These are phyloP conservation scores for Boletus vinaceobasis DNA, from an alignment of 768 basidiomycete species.

Conservation along the genomic window DNA sequence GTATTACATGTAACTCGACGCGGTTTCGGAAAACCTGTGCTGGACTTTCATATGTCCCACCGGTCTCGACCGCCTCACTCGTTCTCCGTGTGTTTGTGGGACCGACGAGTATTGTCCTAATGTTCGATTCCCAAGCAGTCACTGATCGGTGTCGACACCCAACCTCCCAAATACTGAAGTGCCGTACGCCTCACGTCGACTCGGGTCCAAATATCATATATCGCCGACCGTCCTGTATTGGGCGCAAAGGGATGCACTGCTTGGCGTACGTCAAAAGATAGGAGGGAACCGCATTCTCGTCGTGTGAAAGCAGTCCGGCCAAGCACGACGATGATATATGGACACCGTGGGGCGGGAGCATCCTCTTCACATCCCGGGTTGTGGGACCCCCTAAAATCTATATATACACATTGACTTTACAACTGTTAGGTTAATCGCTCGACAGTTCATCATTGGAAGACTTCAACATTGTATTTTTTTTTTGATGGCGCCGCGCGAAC, in stretches of 20 bases:
- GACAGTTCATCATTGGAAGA: no score
- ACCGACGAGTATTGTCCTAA: background rate
- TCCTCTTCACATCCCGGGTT: no score
- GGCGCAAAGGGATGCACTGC: background rate
- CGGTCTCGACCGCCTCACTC: background rate
- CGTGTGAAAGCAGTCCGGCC: background rate
- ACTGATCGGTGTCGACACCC: background rate
- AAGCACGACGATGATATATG: background rate
- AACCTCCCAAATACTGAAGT: background rate
- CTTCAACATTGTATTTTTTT: background rate
- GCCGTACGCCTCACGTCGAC: background rate
- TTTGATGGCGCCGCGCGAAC: background rate
- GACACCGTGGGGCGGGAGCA: background rate
- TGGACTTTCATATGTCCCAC: background rate
- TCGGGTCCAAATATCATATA: no score
- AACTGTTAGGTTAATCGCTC: no score
- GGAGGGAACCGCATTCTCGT: background rate
- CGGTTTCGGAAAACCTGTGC: background rate
- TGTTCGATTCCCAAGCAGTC: background rate
- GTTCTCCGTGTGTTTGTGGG: background rate
- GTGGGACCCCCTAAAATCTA: background rate
- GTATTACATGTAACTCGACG: background rate
- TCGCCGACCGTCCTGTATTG: background rate
- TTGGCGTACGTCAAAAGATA: background rate
- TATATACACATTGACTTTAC: no score